Conservation (phyloP, 108 stramenopile species). For the Nannochloropsis gaditana region DNA sequence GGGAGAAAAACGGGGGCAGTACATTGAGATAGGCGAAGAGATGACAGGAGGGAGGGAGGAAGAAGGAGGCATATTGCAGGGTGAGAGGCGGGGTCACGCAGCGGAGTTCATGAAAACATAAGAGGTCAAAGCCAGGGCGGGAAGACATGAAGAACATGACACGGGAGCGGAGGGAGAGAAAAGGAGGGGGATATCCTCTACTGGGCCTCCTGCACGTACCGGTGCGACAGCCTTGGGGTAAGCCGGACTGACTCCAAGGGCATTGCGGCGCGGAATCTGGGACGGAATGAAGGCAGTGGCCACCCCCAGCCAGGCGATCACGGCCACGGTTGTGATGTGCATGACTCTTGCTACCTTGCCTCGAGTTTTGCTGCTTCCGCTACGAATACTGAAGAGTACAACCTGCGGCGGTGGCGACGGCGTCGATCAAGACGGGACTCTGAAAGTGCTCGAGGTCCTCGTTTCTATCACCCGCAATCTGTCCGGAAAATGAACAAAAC, state of each 20-base stretch:
- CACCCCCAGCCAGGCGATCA: neutral
- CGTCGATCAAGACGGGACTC: neutral
- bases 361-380: neutral
- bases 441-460: no score
- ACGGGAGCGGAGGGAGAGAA: neutral
- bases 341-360: neutral
- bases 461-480: no score
- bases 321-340: neutral
- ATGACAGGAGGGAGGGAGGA: neutral
- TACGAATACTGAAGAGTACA: neutral
- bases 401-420: neutral
- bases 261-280: constrained; percentile 11
- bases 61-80: neutral
- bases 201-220: neutral
- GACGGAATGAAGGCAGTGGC: constrained; percentile 16
- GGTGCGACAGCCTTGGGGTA: neutral
- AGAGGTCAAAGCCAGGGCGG: neutral
- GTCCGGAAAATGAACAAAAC: no score
- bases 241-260: neutral
- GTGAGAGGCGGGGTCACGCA: no score
- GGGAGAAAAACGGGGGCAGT: neutral
- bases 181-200: neutral
- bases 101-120: neutral
- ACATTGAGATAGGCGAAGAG: neutral
- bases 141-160: neutral